phyloP scores from a whole-genome alignment of 2,329 filamentous ascomycete species.

The Aspergillus ruber region DNA sequence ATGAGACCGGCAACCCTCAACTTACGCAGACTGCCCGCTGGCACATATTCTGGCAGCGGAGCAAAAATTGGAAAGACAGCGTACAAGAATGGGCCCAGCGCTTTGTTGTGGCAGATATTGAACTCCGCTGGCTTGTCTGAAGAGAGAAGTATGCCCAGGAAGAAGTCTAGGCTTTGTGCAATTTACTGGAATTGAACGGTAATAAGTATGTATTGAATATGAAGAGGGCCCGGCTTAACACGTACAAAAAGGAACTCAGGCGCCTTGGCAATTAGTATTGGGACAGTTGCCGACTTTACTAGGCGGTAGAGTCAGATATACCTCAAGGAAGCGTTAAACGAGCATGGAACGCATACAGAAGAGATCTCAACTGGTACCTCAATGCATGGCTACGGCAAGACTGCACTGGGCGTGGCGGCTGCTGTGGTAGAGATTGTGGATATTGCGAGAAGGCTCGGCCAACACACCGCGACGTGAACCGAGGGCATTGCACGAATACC shows the following conservation, averaged over 20 bases:
- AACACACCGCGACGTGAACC: background rate
- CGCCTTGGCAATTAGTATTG: background rate
- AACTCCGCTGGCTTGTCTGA: background rate
- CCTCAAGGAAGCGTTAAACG: background rate
- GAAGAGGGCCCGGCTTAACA: background rate
- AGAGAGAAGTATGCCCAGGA: background rate
- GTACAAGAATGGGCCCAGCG: background rate
- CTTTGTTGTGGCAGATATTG: background rate
- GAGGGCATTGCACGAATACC: background rate
- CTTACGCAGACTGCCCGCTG: background rate
- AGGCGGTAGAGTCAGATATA: background rate
- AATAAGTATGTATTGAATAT: too few relatives aligned
- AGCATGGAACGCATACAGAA: background rate
- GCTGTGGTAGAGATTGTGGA: conserved; percentile 4
- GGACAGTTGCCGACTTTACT: background rate
- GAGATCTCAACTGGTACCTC: background rate
- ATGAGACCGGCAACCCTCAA: background rate
- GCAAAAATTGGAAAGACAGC: background rate
- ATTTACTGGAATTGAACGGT: too few relatives aligned
- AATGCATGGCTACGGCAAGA: conserved; percentile 1
- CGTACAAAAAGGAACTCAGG: background rate
- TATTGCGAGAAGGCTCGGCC: conserved; percentile 1
- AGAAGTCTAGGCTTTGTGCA: too few relatives aligned
- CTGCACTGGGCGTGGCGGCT: conserved; percentile 5
- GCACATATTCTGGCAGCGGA: background rate